These are phyloP conservation scores for Termitomyces sp. DNA, from an alignment of 768 basidiomycete genomes.

Conservation along the genomic window DNA sequence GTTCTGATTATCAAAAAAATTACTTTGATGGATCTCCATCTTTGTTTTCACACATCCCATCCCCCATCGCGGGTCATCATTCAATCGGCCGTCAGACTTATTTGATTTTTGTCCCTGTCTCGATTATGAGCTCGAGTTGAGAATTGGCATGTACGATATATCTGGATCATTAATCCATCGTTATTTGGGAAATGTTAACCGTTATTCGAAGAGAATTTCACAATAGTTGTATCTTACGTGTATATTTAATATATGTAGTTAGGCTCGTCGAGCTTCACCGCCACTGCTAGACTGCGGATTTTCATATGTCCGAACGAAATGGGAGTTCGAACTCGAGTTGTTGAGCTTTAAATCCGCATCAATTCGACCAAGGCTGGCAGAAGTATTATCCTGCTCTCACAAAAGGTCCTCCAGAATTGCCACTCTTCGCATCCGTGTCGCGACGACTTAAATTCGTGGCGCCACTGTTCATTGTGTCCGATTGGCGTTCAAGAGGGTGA, in stretches of 20 bases:
- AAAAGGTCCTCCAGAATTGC: background rate
- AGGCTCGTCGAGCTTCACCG: background rate
- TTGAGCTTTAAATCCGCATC: background rate
- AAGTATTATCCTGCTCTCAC: background rate
- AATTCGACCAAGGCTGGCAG: background rate
- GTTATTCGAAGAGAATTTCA: too few relatives aligned
- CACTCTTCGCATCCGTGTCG: background rate
- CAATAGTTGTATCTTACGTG: background rate
- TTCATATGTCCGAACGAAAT: background rate
- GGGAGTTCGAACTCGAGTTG: too few relatives aligned
- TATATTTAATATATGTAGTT: background rate
- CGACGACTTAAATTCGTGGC: too few relatives aligned
- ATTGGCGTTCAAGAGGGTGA: background rate
- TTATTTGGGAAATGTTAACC: too few relatives aligned
- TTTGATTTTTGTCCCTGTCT: too few relatives aligned
- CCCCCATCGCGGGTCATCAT: background rate
- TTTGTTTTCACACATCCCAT: background rate
- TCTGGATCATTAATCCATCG: background rate
- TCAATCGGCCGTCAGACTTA: too few relatives aligned
- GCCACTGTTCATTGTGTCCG: background rate
- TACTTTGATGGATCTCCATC: background rate
- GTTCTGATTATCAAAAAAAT: background rate
- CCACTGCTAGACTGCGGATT: too few relatives aligned
- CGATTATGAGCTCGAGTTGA: too few relatives aligned
- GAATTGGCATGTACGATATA: too few relatives aligned